A percentile compares a stretch with the other conserved stretches of the same genome.
phyloP scores from a whole-genome alignment of 2,329 filamentous ascomycete genomes.

The Pestalotiopsis sp. region DNA sequence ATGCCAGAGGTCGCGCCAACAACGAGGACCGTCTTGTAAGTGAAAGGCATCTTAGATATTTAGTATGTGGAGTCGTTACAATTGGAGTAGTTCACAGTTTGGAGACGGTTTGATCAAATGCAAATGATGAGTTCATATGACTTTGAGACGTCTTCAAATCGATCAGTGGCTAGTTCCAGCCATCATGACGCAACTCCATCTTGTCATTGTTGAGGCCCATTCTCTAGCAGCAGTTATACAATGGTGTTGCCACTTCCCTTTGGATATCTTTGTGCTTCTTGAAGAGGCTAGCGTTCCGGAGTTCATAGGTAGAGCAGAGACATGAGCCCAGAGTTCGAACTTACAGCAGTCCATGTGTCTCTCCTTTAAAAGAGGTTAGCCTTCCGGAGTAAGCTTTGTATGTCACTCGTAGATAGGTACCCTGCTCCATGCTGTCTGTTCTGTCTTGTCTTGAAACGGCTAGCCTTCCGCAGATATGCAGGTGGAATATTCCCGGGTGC shows the following conservation, averaged over 20 bases:
- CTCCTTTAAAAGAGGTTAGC: not conserved
- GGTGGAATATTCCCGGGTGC: not conserved
- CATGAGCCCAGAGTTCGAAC: not conserved
- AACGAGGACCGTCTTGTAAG: conserved; percentile 32
- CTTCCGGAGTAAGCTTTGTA: not conserved
- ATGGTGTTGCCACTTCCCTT: not conserved
- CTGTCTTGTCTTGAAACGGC: conserved; percentile 1
- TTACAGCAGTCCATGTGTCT: not conserved
- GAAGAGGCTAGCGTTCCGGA: not conserved
- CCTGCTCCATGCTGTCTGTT: not conserved
- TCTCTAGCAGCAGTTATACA: not conserved
- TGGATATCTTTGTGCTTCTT: not conserved
- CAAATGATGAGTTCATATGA: not conserved
- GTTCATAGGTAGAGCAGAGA: not conserved
- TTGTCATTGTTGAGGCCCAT: not conserved
- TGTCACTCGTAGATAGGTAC: not conserved
- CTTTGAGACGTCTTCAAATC: not conserved
- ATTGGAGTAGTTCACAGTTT: not conserved
- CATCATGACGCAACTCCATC: not conserved
- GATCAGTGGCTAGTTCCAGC: not conserved
- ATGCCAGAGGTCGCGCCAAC: conserved; percentile 32
- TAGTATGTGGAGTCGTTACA: not conserved
- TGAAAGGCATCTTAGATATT: conserved; percentile 23
- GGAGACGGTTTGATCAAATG: not conserved
- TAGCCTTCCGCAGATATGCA: conserved; percentile 12